Base-by-base conservation (phyloP, 805 yeast genomes). In the Saccharomycopsis sp. region DNA sequence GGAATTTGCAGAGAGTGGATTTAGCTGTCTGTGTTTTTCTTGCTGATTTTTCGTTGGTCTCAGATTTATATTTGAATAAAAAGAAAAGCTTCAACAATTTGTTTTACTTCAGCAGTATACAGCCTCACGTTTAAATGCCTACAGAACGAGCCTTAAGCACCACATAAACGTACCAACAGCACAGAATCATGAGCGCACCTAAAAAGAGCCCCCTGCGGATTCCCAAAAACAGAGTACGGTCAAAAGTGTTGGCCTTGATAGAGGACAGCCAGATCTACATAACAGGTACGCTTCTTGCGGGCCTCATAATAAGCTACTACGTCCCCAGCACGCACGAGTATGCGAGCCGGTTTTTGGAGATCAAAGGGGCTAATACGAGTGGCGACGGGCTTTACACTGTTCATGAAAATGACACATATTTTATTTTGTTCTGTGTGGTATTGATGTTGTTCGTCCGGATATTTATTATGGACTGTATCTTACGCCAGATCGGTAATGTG, bases 391-490 rank as follows among this genome's bases (percentile, higher is more conserved):
- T 50, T 17, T 86, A 83, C 65, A 86, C 79, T 64, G 79, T 83
- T 59, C 86, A 86, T 19, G 55, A 65, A 2, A 77, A 83, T 62
- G 92, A 86, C 65, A 58, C 66, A 1, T 85, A 76, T 69, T 76
- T 79, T 64, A 82, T 85, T 15, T 57, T 79, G 3, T 74, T 78
- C 54, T 80, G 84, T 73, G 75, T 87, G 7, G 71, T 87, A n/a
- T 67, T 74, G 12, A 71, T 85, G 57, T 78, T 84, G 0, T 78
- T 86, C 56, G 66, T 85, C 41, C 75, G 96, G 62, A 78, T 87
- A 3, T 69, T 78, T n/a, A 64, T 81, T 41, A 85, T 89, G 84
- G 76, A 78, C 56, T 79, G 73, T 62, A 63, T 81, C 8, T 77
- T 87, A 54, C 75, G 73, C 56, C 90, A 92, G 19, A 66, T 84